phyloP scores from a whole-genome alignment of 2,329 filamentous ascomycete genomes.

The Pyricularia grisea region DNA sequence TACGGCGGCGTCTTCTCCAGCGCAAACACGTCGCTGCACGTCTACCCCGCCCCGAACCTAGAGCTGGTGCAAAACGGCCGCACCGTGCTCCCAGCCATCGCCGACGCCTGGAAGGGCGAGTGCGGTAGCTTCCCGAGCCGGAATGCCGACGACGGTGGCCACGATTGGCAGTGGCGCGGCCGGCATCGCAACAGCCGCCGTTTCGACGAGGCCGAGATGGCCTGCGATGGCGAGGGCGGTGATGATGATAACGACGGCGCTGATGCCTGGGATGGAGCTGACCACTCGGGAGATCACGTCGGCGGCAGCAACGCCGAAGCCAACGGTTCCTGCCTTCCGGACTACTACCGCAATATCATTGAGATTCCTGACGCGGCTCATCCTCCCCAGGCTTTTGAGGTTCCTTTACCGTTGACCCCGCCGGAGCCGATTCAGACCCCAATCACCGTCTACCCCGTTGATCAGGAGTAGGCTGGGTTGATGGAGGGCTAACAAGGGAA shows the following conservation, averaged over 20 bases:
- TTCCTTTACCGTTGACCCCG: background rate
- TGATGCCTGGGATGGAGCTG: background rate
- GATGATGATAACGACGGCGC: background rate
- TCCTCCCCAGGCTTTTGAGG: conserved; percentile 14
- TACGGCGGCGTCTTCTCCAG: conserved; percentile 20
- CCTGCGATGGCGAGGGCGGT: background rate
- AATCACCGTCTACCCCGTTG: background rate
- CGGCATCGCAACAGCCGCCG: background rate
- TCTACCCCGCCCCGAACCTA: conserved; percentile 18
- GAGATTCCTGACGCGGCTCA: conserved; percentile 19
- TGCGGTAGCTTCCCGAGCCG: background rate
- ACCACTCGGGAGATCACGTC: background rate
- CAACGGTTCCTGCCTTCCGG: conserved; percentile 5
- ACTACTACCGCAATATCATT: conserved; percentile 17
- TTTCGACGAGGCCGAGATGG: background rate
- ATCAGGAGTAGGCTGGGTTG: background rate
- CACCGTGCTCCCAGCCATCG: conserved; percentile 13
- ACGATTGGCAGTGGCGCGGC: background rate
- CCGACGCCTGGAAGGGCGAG: conserved; percentile 11
- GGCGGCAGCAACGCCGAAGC: background rate
- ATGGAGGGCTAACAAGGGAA: no score
- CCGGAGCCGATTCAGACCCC: background rate
- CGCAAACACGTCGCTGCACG: conserved; percentile 8
- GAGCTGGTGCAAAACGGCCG: conserved; percentile 15
- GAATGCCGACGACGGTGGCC: background rate